Evolutionary conservation across 140 eudicot species (phyloP).

Genomic region (Anethum foeniculum): DNA sequence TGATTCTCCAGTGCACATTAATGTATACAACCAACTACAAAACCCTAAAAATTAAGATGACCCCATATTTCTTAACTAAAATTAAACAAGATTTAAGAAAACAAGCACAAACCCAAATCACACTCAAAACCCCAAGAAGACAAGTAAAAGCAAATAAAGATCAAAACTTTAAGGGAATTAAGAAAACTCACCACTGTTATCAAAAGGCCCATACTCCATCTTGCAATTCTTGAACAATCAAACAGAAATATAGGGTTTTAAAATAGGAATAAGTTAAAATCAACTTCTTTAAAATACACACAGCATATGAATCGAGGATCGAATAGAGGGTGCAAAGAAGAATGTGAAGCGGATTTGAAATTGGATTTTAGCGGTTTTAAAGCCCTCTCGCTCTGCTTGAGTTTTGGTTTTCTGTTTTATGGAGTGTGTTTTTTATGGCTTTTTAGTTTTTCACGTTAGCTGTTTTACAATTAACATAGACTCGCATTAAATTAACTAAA

Average conservation of each 20-base stretch:
- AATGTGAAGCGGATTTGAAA: not conserved
- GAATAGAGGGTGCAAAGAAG: not conserved
- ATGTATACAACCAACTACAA: not conserved
- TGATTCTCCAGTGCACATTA: not conserved
- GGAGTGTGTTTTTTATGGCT: too few relatives aligned
- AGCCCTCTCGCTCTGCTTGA: not conserved
- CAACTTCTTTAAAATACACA: not conserved
- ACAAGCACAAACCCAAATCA: not conserved
- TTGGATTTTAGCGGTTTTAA: not conserved
- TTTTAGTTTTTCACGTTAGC: too few relatives aligned
- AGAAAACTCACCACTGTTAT: not conserved
- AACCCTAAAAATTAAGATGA: not conserved
- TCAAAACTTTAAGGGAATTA: not conserved
- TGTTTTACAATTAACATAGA: too few relatives aligned
- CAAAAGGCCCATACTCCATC: not conserved
- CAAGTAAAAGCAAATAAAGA: not conserved
- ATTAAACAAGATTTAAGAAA: not conserved
- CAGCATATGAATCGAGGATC: not conserved
- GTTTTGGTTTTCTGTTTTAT: not conserved
- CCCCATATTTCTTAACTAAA: not conserved
- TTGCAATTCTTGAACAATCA: not conserved
- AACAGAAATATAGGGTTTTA: not conserved
- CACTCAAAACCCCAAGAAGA: not conserved
- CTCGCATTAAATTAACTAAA: too few relatives aligned
- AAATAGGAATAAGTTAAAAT: not conserved